Conservation (phyloP, 1,139 yeast species). For the Suhomyces bolitotheri region DNA sequence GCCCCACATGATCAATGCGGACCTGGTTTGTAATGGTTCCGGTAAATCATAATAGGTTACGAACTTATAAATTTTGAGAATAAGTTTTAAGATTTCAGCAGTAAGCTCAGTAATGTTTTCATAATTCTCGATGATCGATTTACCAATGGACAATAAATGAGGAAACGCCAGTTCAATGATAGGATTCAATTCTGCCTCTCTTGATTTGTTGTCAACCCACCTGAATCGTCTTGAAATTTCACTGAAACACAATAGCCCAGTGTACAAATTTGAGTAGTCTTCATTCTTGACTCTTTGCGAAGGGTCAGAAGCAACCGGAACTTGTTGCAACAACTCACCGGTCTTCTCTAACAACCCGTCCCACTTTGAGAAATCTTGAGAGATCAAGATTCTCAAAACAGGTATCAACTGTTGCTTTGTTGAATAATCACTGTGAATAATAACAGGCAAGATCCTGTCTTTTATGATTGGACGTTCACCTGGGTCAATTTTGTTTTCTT, state of each 20-base stretch:
- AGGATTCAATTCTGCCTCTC: constrained; percentile 56
- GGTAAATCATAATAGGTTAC: constrained; percentile 83
- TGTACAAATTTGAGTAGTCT: constrained; percentile 60
- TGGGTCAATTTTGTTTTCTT: constrained; percentile 44
- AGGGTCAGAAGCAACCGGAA: constrained; percentile 16
- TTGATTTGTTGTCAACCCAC: constrained; percentile 67
- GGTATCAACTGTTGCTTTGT: constrained; percentile 67
- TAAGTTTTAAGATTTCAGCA: constrained; percentile 77
- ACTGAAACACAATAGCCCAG: constrained; percentile 74
- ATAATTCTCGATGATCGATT: constrained; percentile 47
- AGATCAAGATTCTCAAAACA: constrained; percentile 64
- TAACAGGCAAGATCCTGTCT: constrained; percentile 53
- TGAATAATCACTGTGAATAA: constrained; percentile 45
- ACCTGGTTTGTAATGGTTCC: constrained; percentile 57
- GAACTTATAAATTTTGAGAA: constrained; percentile 79
- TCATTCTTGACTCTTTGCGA: constrained; percentile 20
- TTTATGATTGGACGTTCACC: constrained; percentile 76
- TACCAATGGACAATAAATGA: constrained; percentile 65
- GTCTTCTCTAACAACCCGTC: constrained; percentile 60
- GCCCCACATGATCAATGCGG: constrained; percentile 69
- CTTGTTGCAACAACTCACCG: constrained; percentile 52
- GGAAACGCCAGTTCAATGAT: constrained; percentile 70
- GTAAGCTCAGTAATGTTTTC: constrained; percentile 39
- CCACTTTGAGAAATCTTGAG: constrained; percentile 78
- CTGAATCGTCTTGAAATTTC: constrained; percentile 76